Evolutionary conservation across 805 yeast genomes (phyloP), one percentile per base, ranked within the genome.

Genomic region (Saccharomycopsis amapae): DNA sequence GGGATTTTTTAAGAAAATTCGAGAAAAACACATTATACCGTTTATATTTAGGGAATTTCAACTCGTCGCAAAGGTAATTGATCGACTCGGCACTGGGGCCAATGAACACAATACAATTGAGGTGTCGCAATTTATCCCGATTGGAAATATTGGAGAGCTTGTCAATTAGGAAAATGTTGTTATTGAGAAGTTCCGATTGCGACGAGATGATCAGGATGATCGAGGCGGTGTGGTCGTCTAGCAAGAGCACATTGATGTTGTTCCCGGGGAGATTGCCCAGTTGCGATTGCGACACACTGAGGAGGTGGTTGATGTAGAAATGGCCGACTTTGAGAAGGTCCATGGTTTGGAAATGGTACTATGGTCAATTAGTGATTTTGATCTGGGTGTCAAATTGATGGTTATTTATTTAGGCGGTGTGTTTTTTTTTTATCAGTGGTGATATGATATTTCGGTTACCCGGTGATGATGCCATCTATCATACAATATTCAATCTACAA

Each of bases 171-270:
- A 85, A 87, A n/a, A 93, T 76, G 51, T 90, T 95, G 55, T 85
- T 76, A 53, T 82, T 78, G 32, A 93, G 71, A 38, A 93, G 69
- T 46, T 80, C 84, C 2, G 94, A 81, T 60, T 93, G 98, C 2
- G 96, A 84, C 24, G 94, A 77, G 55, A 84, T 79, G 75, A 93
- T 72, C n/a, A 97, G 87, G 19, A 93, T 76, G 20, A 88, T 78
- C 0, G 88, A 72, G 4, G 94, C 85, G 2, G 98, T 90, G 53
- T 72, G 71, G 42, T 74, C 68, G 59, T 93, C 98, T 46, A 93
- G 71, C 33, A 93, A 68, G 31, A 93, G 68, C 24, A 89, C 95
- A 53, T 78, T 78, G 48, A 89, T 79, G 51, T 72, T 58, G 20
- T 62, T 56, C n/a, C n/a, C 4, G 60, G 61, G 6, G 62, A 62